phyloP scores from a whole-genome alignment of 2,329 filamentous ascomycete species.

The Penicillium sp. region DNA sequence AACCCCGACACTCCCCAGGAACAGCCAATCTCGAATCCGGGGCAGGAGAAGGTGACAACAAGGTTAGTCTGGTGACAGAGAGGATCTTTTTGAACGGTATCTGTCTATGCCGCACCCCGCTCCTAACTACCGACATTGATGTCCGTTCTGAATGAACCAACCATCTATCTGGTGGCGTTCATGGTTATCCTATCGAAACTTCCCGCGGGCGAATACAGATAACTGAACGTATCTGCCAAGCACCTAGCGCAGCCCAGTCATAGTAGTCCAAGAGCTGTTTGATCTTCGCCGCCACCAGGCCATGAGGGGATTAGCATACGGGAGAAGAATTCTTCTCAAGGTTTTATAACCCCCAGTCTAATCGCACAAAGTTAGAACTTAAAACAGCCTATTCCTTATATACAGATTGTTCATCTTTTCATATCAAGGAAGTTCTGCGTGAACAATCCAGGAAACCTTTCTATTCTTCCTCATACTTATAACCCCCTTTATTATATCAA shows the following conservation, averaged over 20 bases:
- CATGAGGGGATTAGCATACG: background rate
- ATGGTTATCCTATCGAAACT: slow-evolving; percentile 1
- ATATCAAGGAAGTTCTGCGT: no score
- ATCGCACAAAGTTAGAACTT: background rate
- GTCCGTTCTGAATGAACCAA: slow-evolving; percentile 1
- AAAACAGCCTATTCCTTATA: background rate
- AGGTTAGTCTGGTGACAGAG: background rate
- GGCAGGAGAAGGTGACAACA: slow-evolving; percentile 1
- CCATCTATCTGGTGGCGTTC: slow-evolving; percentile 4
- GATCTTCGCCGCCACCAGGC: background rate
- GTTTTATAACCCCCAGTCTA: background rate
- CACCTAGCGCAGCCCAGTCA: background rate
- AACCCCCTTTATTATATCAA: no score
- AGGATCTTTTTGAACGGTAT: slow-evolving; percentile 8
- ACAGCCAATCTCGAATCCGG: background rate
- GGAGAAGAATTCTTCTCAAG: no score
- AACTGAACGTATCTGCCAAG: background rate
- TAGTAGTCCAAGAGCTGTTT: background rate
- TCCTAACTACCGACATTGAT: slow-evolving; percentile 13
- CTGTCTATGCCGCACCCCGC: background rate
- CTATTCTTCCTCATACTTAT: no score
- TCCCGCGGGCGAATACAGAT: background rate
- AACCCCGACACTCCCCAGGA: background rate
- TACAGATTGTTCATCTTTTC: background rate
- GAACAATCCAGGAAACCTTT: no score